Evolutionary conservation across 257 asterid genomes (phyloP), one percentile per base, ranked within the genome.

Genomic region (Phtheirospermum japonicum): DNA sequence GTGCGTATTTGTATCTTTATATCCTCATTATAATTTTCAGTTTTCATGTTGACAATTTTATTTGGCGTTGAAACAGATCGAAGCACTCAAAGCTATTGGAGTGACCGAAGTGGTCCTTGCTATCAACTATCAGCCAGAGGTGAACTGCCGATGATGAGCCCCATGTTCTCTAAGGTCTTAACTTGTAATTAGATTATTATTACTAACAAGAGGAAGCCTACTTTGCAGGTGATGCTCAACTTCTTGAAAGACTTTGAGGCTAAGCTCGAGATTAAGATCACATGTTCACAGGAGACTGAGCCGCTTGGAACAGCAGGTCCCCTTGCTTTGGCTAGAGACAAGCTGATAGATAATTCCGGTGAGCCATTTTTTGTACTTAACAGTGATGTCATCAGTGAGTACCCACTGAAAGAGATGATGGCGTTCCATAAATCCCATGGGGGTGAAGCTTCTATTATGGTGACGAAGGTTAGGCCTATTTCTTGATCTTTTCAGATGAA

Each of bases 251-350:
- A 88, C 18, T 91, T 88, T 56, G 97, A 88, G 82, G 63, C 83
- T n/a, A 92, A 87, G 82, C 93, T 89, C 57, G 98, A 79, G 74
- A 89, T 92, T 64, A 89, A 84, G 83, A 92, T 92, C 59, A 81
- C 90, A 13, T 92, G 98, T 79, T 92, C 98, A 3, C 95, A 87
- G 73, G 98, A 92, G 83, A 92, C 95, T 33, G 98, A 92, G 75
- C 98, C 98, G 12, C 96, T 92, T 45, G 97, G 98, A 63, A 92
- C 98, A 45, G 98, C 98, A 18, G 97, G 98, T 45, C 98, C 98
- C 61, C 95, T 92, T 71, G 98, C 98, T 73, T 78, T 92, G 89
- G 97, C 98, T 63, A 74, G 96, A 82, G 92, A 91, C 71, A 88
- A 88, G 75, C 82, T 91, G 72, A 34, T 86, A 31, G 98, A 85